phyloP scores from a whole-genome alignment of 2,329 filamentous ascomycete genomes.

The Aspergillus hortae region DNA sequence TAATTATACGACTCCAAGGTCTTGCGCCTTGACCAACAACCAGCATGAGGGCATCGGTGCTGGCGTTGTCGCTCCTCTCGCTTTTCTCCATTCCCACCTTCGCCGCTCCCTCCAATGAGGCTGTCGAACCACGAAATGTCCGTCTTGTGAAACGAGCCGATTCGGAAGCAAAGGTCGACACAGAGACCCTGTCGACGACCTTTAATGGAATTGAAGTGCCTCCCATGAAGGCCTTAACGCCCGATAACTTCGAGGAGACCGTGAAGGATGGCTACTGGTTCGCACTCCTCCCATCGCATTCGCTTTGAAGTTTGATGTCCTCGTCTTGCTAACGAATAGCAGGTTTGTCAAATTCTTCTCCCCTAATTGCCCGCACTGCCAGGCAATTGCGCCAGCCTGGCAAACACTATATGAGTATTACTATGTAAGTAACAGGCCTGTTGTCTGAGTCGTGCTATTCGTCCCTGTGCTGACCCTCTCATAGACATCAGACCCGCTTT shows the following conservation, averaged over 20 bases:
- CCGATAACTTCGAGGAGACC: slow-evolving; percentile 47
- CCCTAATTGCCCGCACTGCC: slow-evolving; percentile 65
- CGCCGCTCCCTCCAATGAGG: slow-evolving; percentile 24
- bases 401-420: slow-evolving; percentile 96
- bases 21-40: slow-evolving; percentile 14
- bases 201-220: slow-evolving; percentile 54
- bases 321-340: slow-evolving; percentile 14
- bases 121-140: slow-evolving; percentile 14
- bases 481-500: slow-evolving; percentile 72
- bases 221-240: slow-evolving; percentile 46
- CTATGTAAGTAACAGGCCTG: slow-evolving; percentile 41
- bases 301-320: not conserved
- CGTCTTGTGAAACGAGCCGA: slow-evolving; percentile 27
- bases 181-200: slow-evolving; percentile 32
- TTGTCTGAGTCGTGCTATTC: slow-evolving; percentile 5
- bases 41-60: slow-evolving; percentile 37
- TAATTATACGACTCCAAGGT: slow-evolving; percentile 11
- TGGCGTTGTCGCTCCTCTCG: slow-evolving; percentile 37
- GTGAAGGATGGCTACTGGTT: slow-evolving; percentile 52
- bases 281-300: slow-evolving; percentile 11
- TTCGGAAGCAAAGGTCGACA: slow-evolving; percentile 12
- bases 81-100: slow-evolving; percentile 33
- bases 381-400: slow-evolving; percentile 74
- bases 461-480: slow-evolving; percentile 18
- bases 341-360: slow-evolving; percentile 55